Evolutionary conservation across 257 asterid species (phyloP).

Genomic region (Penstemon barbatus): DNA sequence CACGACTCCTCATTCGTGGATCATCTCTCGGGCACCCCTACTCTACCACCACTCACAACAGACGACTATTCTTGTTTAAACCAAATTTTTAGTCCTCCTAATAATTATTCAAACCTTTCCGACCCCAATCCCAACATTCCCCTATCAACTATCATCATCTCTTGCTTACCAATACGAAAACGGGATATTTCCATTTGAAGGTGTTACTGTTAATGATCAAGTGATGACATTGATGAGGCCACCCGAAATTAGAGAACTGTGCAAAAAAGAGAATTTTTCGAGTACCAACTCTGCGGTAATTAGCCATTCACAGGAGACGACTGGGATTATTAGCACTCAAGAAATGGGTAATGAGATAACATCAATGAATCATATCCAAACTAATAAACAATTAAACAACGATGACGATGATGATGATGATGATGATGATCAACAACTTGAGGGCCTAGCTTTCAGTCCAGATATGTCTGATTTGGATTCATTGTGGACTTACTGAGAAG

Average conservation of each 20-base stretch:
- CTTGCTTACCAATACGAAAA: slow-evolving; percentile 3
- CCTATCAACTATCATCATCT: slow-evolving; percentile 18
- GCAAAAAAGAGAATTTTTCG: slow-evolving; percentile 50
- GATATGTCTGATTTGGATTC: slow-evolving; percentile 45
- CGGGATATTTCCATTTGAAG: slow-evolving; percentile 25
- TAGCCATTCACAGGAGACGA: slow-evolving; percentile 45
- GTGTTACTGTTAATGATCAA: slow-evolving; percentile 18
- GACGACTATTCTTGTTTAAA: slow-evolving; percentile 33
- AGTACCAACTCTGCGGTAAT: slow-evolving; percentile 45
- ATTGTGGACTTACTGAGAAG: slow-evolving; percentile 38
- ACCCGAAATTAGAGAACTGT: neutral
- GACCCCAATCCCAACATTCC: slow-evolving; percentile 21
- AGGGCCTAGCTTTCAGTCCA: slow-evolving; percentile 40
- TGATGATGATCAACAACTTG: slow-evolving; percentile 40
- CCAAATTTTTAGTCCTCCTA: neutral
- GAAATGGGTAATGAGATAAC: slow-evolving; percentile 48
- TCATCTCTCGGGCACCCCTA: slow-evolving; percentile 49
- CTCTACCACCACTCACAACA: slow-evolving; percentile 46
- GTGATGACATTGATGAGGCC: slow-evolving; percentile 12
- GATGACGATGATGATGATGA: slow-evolving; percentile 20
- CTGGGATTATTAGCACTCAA: slow-evolving; percentile 34
- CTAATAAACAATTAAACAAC: slow-evolving; percentile 26
- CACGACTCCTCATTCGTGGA: slow-evolving; percentile 39
- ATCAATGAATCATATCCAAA: slow-evolving; percentile 33
- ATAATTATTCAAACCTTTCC: neutral